A percentile compares a stretch with the other conserved stretches of the same genome.
These are phyloP conservation scores for Penicillium sp. DNA, from an alignment of 2,329 filamentous ascomycete species.

Conservation along the genomic window DNA sequence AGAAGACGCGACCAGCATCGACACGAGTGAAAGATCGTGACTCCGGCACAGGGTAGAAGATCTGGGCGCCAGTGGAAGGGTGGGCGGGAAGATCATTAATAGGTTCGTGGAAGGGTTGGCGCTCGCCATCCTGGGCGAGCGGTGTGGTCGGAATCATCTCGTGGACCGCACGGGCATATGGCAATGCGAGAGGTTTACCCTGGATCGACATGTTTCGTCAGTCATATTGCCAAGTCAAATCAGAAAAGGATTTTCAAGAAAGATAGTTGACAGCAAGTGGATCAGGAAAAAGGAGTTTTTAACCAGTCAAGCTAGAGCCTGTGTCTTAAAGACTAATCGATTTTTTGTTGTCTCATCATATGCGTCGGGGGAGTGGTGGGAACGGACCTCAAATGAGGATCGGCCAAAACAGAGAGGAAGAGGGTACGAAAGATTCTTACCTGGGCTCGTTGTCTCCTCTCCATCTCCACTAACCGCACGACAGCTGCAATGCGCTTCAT, in stretches of 20 bases:
- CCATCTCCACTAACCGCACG: slow-evolving; percentile 80
- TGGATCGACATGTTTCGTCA: slow-evolving; percentile 44
- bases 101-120: slow-evolving; percentile 57
- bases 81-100: slow-evolving; percentile 68
- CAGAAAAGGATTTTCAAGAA: slow-evolving; percentile 9
- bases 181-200: slow-evolving; percentile 75
- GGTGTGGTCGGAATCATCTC: slow-evolving; percentile 77
- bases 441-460: slow-evolving; percentile 74
- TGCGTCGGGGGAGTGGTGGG: slow-evolving; percentile 15
- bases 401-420: slow-evolving; percentile 8
- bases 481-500: slow-evolving; percentile 84
- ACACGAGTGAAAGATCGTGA: slow-evolving; percentile 66
- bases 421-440: slow-evolving; percentile 60
- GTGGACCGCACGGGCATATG: slow-evolving; percentile 76
- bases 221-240: slow-evolving; percentile 18
- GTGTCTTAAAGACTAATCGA: slow-evolving; percentile 99
- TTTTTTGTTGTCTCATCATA: slow-evolving; percentile 74
- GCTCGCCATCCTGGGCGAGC: slow-evolving; percentile 43
- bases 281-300: slow-evolving; percentile 59
- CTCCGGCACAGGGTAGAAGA: slow-evolving; percentile 67
- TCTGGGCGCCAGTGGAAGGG: slow-evolving; percentile 56
- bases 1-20: slow-evolving; percentile 67
- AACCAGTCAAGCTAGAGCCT: slow-evolving; percentile 56
- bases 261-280: slow-evolving; percentile 17
- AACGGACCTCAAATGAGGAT: neutral